Base-by-base conservation (phyloP, 257 asterid species). In the Solanum corneliomulleri region DNA sequence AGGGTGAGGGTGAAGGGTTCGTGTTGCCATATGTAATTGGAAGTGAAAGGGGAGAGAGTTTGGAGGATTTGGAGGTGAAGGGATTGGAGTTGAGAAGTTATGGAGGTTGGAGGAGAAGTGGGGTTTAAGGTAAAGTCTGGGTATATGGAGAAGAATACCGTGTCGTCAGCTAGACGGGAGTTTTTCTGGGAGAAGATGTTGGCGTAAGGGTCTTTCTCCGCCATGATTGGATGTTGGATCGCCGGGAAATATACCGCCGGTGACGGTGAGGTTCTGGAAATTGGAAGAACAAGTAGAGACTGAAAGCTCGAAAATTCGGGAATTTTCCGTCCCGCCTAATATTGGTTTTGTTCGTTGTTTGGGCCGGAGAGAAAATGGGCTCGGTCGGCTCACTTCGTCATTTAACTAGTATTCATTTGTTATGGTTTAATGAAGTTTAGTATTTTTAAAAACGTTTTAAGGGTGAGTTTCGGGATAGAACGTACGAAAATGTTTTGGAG, bases 21-120 rank as follows among this genome's bases (percentile, higher is more conserved):
- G 93, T 97, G 99, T 44, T 97, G 98, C 94, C 96, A 95, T 64
- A 94, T 89, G 93, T 97, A 97, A 7, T 87, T 39, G 83, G 90
- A 84, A 45, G 93, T 93, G 89, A 85, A 52, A 20, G 92, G 95
- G 16, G 94, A 78, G 9, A 93, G 86, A 82, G 74, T 90, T 69
- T 90, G 90, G 93, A 95, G 93, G 88, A 95, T 94, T 91, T 89
- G 92, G 83, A 90, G 92, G 92, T 94, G 97, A 88, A 95, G 96
- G 15, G 93, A 83, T 72, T 93, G 97, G 89, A 97, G 94, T 56
- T 90, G 91, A 41, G 88, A 90, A 82, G 94, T 42, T 3, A n/a
- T 31, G 70, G 90, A 10, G 83, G 86, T 3, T 89, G 93, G 7
- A 68, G 88, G 23, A 31, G 86, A 16, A 37, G 77, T 14, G 87